Base-by-base conservation (phyloP, 805 yeast species). In the Cyberlindnera euphorbiiphila region DNA sequence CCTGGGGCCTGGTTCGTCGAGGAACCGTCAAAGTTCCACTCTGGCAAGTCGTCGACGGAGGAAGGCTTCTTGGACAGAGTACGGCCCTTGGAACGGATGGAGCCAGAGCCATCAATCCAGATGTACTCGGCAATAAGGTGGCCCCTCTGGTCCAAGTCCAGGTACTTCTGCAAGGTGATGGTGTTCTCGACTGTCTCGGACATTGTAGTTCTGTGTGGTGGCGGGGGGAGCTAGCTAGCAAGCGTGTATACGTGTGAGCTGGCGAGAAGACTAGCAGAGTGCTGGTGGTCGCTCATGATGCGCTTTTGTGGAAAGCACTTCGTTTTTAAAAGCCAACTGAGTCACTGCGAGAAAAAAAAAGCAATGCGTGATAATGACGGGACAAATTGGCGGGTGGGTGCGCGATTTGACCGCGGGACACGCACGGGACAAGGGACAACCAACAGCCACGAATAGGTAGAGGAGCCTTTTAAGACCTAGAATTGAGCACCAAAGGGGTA, bases 1-100 rank as follows among this genome's bases (percentile, higher is more conserved):
- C 98, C 98, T 57, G 97, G 97, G 39, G 98, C 98, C 74, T 93
- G 98, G 54, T 84, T 88, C 37, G 98, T 93, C 23, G 98, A 89
- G 29, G 98, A 89, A 68, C 98, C 98, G 65, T 93, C 98, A 58
- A 93, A 93, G 76, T 93, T 93, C 98, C 98, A 93, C 69, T 91
- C 96, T 52, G 98, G 97, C 55, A 93, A 74, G 60, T 93, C 95
- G 46, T 84, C 91, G 37, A 87, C 69, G 25, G 83, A 71, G 31
- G 76, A 59, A 38, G 93, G 83, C 58, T 68, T 72, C 67, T 78
- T 76, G 57, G 57, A 58, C 50, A 93, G 71, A 41, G 98, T 93
- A 68, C 81, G 85, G 69, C 96, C 88, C 73, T 93, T 93, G 45
- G 97, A 86, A 72, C 98, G 85, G 56, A 88, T 65, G 59, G 80